A percentile compares a stretch with the other conserved stretches of the same genome.
phyloP scores from a whole-genome alignment of 2,329 filamentous ascomycete genomes.

The Alternaria infectoria region DNA sequence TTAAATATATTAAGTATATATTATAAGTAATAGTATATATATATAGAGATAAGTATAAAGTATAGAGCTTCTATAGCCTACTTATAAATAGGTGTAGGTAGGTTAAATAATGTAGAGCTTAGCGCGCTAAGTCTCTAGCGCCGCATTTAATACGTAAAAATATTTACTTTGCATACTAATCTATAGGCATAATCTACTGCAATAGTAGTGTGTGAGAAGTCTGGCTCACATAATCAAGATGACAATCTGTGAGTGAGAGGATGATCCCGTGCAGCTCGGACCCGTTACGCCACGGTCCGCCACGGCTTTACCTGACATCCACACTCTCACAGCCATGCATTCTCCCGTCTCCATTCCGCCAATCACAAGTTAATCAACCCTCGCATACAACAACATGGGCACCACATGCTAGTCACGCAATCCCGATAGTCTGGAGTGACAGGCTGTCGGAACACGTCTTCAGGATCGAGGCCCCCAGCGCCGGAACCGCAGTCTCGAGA shows the following conservation, averaged over 20 bases:
- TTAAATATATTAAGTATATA: too few species aligned
- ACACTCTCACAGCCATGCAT: not conserved
- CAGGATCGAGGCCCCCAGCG: not conserved
- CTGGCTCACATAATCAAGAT: not conserved
- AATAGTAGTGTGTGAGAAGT: not conserved
- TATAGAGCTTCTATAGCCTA: too few species aligned
- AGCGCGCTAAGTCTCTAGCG: too few species aligned
- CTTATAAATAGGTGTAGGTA: too few species aligned
- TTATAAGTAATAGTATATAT: too few species aligned
- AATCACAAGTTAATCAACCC: not conserved
- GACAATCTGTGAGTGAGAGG: not conserved
- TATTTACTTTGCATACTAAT: too few species aligned
- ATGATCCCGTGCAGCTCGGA: not conserved
- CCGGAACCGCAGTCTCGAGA: not conserved
- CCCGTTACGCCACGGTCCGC: not conserved
- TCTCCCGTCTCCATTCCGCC: not conserved
- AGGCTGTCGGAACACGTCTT: slow-evolving; percentile 15
- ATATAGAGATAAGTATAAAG: too few species aligned
- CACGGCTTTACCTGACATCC: not conserved
- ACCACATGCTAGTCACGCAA: not conserved
- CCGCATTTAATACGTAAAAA: too few species aligned
- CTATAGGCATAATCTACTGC: not conserved
- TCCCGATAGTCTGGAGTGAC: slow-evolving; percentile 24
- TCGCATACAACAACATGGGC: not conserved
- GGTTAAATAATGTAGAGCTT: too few species aligned